These are phyloP conservation scores for Pichia sporocuriosa DNA, from an alignment of 805 yeast genomes.

Conservation along the genomic window DNA sequence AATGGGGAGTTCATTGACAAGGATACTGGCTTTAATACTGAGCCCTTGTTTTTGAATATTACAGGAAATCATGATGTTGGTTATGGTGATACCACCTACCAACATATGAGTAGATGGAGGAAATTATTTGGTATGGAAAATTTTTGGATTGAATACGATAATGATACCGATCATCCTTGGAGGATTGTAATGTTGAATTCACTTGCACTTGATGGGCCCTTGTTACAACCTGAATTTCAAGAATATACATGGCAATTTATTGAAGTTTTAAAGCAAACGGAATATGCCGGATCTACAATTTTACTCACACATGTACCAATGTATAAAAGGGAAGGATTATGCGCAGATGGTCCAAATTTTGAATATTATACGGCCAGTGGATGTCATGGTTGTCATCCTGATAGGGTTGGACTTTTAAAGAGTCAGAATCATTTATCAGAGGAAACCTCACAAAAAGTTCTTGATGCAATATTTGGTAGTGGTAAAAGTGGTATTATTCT, in stretches of 20 bases:
- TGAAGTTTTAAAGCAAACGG: conserved; percentile 44
- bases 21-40: conserved; percentile 29
- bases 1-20: conserved; percentile 7
- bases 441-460: conserved; percentile 58
- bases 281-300: conserved; percentile 73
- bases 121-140: conserved; percentile 78
- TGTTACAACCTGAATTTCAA: conserved; percentile 63
- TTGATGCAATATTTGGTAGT: conserved; percentile 65
- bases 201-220: conserved; percentile 84
- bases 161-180: conserved; percentile 65
- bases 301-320: conserved; percentile 86
- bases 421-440: conserved; percentile 80
- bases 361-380: conserved; percentile 49
- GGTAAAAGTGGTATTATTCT: conserved; percentile 69
- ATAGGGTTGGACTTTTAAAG: conserved; percentile 62
- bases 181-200: conserved; percentile 84
- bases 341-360: conserved; percentile 80
- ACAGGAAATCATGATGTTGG: conserved; percentile 97
- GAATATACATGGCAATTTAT: conserved; percentile 70
- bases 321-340: conserved; percentile 72
- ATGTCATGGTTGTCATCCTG: conserved; percentile 46
- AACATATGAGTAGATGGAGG: conserved; percentile 76
- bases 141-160: conserved; percentile 66
- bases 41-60: conserved; percentile 70
- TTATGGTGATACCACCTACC: conserved; percentile 92